Evolutionary conservation across 495 filamentous ascomycete genomes (phyloP).

Genomic region (Penicillium robsamsonii): DNA sequence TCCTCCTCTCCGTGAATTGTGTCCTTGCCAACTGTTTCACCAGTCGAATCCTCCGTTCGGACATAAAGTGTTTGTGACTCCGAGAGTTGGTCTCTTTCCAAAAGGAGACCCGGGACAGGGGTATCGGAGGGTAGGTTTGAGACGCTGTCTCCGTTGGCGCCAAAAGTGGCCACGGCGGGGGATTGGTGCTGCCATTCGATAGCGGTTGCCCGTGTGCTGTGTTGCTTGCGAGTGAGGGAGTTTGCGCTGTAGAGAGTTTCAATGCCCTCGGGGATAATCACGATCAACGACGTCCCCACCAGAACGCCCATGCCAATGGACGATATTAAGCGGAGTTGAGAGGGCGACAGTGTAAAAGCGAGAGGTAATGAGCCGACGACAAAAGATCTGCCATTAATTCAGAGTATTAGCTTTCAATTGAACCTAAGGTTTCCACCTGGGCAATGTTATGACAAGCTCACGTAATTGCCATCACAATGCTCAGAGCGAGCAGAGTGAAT

Average conservation of each 20-base stretch:
- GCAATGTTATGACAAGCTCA: slow-evolving; percentile 45
- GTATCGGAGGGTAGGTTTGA: slow-evolving; percentile 12
- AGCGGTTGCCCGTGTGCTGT: slow-evolving; percentile 29
- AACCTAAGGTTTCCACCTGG: slow-evolving; percentile 9
- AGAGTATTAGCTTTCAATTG: slow-evolving; percentile 21
- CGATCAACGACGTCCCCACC: slow-evolving; percentile 90
- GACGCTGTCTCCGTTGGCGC: slow-evolving; percentile 6
- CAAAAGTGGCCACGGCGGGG: slow-evolving; percentile 20
- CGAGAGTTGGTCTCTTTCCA: slow-evolving; percentile 17
- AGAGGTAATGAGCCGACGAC: slow-evolving; percentile 90
- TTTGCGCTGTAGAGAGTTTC: slow-evolving; percentile 79
- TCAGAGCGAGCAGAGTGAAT: slow-evolving; percentile 79
- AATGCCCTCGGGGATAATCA: slow-evolving; percentile 96
- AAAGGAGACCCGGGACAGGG: slow-evolving; percentile 19
- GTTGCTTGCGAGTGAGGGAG: slow-evolving; percentile 28
- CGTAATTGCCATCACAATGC: slow-evolving; percentile 93
- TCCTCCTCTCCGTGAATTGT: slow-evolving; percentile 28
- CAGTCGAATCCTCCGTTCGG: slow-evolving; percentile 33
- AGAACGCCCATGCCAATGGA: slow-evolving; percentile 92
- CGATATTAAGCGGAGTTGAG: slow-evolving; percentile 83
- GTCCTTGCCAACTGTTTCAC: slow-evolving; percentile 42
- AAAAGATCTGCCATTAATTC: slow-evolving; percentile 68
- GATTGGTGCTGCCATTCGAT: slow-evolving; percentile 35
- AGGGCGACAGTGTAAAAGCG: slow-evolving; percentile 83
- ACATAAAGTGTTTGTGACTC: slow-evolving; percentile 14